Base-by-base conservation (phyloP, 768 basidiomycete species). In the Leucogyrophana mollusca region DNA sequence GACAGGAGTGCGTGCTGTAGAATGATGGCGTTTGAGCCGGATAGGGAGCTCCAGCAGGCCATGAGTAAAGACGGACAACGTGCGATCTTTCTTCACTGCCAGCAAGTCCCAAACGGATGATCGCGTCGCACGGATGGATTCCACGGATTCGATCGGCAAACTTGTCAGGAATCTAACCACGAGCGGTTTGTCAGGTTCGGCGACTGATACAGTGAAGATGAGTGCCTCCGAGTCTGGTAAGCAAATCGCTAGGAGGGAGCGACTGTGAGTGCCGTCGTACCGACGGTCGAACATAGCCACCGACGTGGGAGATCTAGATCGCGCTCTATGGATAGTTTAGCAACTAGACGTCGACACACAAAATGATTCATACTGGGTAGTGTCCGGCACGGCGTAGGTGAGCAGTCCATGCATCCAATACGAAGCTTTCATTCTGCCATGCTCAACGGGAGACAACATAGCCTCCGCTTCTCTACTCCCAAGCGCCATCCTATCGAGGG, bases 391-490 rank as follows among this genome's bases (percentile, higher is more conserved):
- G n/a, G 76, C 68, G 43, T 76, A 73, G 11, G 74, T 70, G 43
- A 72, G 62, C 13, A 91, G 52, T 41, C 66, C 73, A 53, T 90
- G 80, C 65, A 85, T 78, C 88, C 89, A 91, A 57, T 80, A 86
- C 0, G 81, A 72, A 2, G 85, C 77, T 43, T 79, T 80, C 80
- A 88, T 84, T 49, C 82, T 73, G 4, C 78, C 80, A 56, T 84
- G 75, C 47, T 84, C 81, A 16, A 73, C 69, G 1, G 76, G 69
- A 9, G 67, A 57, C 1, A 71, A 47, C 11, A 64, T 52, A 2
- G 59, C 46, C 16, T 82, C 80, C 6, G 61, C 52, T 2, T 79
- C 82, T 24, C 69, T 68, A 2, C 73, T 71, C n/a, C 78, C 80
- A 5, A 85, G 68, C 13, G 72, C 80, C 84, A 87, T 84, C 33